Base-by-base conservation (phyloP, 768 basidiomycete genomes). In the Boletus rubescentipes region DNA sequence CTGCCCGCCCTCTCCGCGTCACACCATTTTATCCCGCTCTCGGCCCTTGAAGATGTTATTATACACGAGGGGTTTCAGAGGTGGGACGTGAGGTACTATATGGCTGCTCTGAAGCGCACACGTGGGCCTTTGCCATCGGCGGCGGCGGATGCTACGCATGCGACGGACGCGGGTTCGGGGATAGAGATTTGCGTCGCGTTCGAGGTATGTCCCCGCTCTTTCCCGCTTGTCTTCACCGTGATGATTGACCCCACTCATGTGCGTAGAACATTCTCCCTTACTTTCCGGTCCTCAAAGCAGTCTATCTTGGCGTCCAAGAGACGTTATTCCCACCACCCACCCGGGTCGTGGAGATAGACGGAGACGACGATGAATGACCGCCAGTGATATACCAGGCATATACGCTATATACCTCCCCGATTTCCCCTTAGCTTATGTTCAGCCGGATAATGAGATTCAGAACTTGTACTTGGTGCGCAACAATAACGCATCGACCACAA, bases 61-160 rank as follows among this genome's bases (percentile, higher is more conserved):
- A 85, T 92, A 49, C 86, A 90, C 60, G 91, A 93, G 67, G 89
- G 84, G 2, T 67, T 91, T 15, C 75, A 70, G 11, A 69, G 87
- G 43, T 93, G 89, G 89, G 75, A 87, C 66, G 77, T 91, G 20
- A 77, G 82, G 15, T 89, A 82, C 63, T 90, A 87, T 63, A 71
- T 91, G 9, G 84, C 78, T 14, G 77, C 75, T 23, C 60, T 85
- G 32, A 64, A 46, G 8, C 72, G 30, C 6, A 26, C 26, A 6
- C 26, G 26, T 3, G 26, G 26, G 26, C 6, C 26, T 6, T 4
- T 6, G 26, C 6, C 26, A 6, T 26, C 26, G 3, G 6, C 26
- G 26, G 26, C 26, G 26, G 26, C 26, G 26, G 26, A 26, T 26
- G 26, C 26, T 26, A 6, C 26, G 26, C 26, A 6, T 26, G n/a